These are phyloP conservation scores for Linnemannia zychae DNA, from an alignment of 192 early-diverging fungal genomes.

Conservation along the genomic window DNA sequence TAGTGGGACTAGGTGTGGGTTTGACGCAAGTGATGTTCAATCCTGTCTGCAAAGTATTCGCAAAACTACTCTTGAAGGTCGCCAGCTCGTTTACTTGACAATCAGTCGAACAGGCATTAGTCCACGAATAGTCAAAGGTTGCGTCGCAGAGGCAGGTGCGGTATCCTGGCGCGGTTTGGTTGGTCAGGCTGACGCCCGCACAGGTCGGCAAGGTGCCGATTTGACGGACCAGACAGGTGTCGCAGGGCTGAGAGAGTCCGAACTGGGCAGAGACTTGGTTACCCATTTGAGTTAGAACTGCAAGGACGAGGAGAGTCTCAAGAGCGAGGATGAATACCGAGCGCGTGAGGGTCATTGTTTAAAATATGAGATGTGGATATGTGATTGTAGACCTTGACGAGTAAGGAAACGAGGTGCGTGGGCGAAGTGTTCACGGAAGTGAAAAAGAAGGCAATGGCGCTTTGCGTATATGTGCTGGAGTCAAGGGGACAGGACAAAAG, in stretches of 20 bases:
- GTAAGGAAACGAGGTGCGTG: not conserved
- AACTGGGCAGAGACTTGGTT: constrained; percentile 34
- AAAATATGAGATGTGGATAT: not conserved
- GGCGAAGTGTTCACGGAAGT: not conserved
- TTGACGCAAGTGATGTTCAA: constrained; percentile 45
- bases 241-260: constrained; percentile 39
- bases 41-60: constrained; percentile 15
- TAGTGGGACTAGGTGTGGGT: constrained; percentile 28
- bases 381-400: not conserved
- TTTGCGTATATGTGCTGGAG: too few relatives aligned
- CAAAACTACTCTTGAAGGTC: constrained; percentile 24
- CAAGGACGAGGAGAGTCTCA: constrained; percentile 11
- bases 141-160: constrained; percentile 40
- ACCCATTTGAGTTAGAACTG: not conserved
- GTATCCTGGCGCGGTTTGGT: constrained; percentile 18
- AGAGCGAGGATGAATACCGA: not conserved
- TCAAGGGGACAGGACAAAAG: too few relatives aligned
- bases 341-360: constrained; percentile 16
- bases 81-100: constrained; percentile 38
- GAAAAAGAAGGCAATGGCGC: not conserved
- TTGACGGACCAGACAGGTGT: constrained; percentile 31
- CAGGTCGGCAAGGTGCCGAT: constrained; percentile 22
- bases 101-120: constrained; percentile 22
- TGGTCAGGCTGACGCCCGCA: constrained; percentile 23
- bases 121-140: constrained; percentile 47